Base-by-base conservation (phyloP, 495 filamentous ascomycete genomes). In the Penicillium cataractarum region DNA sequence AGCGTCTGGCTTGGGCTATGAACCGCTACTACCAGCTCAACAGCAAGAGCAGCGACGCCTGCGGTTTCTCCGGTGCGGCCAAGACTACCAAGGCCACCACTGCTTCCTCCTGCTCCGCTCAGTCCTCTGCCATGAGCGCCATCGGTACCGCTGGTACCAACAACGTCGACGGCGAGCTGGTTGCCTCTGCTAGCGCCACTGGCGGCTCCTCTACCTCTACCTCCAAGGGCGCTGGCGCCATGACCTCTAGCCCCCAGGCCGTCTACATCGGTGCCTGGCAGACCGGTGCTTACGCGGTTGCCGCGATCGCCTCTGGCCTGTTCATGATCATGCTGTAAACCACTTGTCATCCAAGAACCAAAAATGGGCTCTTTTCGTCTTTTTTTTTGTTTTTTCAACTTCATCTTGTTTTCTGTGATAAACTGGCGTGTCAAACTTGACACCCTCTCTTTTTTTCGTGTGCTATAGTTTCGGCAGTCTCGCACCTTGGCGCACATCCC, bases 1-100 rank as follows among this genome's bases (percentile, higher is more conserved):
- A 97, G 77, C 84, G 93, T 78, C 87, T 98, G 29, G 88, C 85
- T 44, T 97, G 86, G 73, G 92, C 89, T 55, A 86, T 98, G 72
- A 87, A 96, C 79, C 72, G 76, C 58, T 99, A 96, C 85, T 95
- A 93, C 80, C 72, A 86, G 57, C 75, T 77, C 66, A 74, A 75
- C 50, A 69, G 72, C 50, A 69, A 76, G 50, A 86, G 90, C 32
- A 44, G 46, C 22, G 40, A 53, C 10, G 69, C 69, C 35, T 99
- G 95, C 72, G 84, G 89, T 79, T 60, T 60, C 80, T 76, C 81
- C 56, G 89, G 91, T 64, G 78, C 80, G 22, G 92, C 84, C 22
- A 71, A 78, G 62, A 76, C 78, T 35, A 76, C 82, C 58, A 68
- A 80, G 40, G 65, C 74, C 57, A 77, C 70, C 68, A 77, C 75